Evolutionary conservation across 2,329 filamentous ascomycete species (phyloP).

Genomic region (Arthroderma sp.): DNA sequence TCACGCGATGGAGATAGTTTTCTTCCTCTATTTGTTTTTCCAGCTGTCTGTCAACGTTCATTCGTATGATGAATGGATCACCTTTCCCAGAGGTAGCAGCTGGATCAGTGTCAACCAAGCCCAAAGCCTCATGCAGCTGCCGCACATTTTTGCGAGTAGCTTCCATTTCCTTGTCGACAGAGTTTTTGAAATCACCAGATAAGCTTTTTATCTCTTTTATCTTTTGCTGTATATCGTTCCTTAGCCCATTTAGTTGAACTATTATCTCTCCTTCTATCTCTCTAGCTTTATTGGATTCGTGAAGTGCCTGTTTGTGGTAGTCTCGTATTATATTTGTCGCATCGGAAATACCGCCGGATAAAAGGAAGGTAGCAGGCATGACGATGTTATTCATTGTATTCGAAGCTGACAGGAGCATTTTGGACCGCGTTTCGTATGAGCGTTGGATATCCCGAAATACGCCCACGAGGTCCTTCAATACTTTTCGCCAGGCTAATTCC

Average conservation of each 20-base stretch:
- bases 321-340: conserved; percentile 66
- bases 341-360: conserved; percentile 74
- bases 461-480: conserved; percentile 83
- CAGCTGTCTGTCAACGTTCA: conserved; percentile 78
- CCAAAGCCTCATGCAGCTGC: conserved; percentile 66
- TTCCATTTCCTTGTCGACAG: conserved; percentile 90
- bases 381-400: conserved; percentile 71
- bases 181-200: conserved; percentile 91
- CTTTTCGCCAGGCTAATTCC: conserved; percentile 70
- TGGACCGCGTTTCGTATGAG: conserved; percentile 75
- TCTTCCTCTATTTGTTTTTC: conserved; percentile 92
- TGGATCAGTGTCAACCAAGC: conserved; percentile 65
- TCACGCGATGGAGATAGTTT: conserved; percentile 84
- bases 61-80: conserved; percentile 76
- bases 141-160: conserved; percentile 65
- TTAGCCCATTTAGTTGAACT: conserved; percentile 66
- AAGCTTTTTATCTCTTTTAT: conserved; percentile 96
- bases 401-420: conserved; percentile 67
- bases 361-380: conserved; percentile 62
- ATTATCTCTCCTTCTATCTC: conserved; percentile 91
- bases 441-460: conserved; percentile 88
- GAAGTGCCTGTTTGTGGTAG: conserved; percentile 68
- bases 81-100: conserved; percentile 67
- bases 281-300: conserved; percentile 73
- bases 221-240: conserved; percentile 84